A percentile compares a stretch with the other conserved stretches of the same genome.
Conservation (phyloP, 768 basidiomycete genomes). For the Cytidiella melzeri region DNA sequence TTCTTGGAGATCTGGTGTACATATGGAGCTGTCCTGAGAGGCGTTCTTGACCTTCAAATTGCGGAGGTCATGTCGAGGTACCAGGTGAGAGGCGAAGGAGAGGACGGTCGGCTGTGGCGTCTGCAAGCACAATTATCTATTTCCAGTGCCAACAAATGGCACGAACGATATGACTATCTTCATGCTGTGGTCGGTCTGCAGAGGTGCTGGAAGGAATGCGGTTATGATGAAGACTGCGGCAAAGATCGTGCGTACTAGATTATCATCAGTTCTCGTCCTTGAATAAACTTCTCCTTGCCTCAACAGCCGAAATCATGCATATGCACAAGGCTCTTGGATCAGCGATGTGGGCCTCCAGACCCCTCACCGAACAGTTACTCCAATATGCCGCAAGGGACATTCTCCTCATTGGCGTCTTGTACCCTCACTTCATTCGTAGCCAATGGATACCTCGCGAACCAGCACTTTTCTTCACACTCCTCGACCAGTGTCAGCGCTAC, state of each 20-base stretch:
- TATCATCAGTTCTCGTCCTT: not conserved
- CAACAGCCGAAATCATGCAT: constrained; percentile 29
- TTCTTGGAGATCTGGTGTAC: constrained; percentile 28
- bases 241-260: constrained; percentile 29
- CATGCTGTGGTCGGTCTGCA: constrained; percentile 33
- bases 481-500: constrained; percentile 15
- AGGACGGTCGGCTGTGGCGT: constrained; percentile 19
- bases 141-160: constrained; percentile 18
- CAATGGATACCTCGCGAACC: constrained; percentile 12
- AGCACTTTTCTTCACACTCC: constrained; percentile 3
- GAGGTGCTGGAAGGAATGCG: constrained; percentile 24
- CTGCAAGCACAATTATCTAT: constrained; percentile 23
- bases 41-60: constrained; percentile 36
- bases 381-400: constrained; percentile 40
- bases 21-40: constrained; percentile 25
- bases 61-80: constrained; percentile 27
- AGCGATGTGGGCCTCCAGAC: constrained; percentile 30
- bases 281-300: not conserved
- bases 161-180: constrained; percentile 24
- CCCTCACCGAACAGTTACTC: constrained; percentile 30
- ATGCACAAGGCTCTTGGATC: constrained; percentile 30
- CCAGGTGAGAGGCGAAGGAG: constrained; percentile 11
- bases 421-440: constrained; percentile 25
- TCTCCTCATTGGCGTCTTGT: constrained; percentile 31
- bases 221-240: constrained; percentile 18